These are phyloP conservation scores for Trametes sanguinea DNA, from an alignment of 768 basidiomycete genomes.

Conservation along the genomic window DNA sequence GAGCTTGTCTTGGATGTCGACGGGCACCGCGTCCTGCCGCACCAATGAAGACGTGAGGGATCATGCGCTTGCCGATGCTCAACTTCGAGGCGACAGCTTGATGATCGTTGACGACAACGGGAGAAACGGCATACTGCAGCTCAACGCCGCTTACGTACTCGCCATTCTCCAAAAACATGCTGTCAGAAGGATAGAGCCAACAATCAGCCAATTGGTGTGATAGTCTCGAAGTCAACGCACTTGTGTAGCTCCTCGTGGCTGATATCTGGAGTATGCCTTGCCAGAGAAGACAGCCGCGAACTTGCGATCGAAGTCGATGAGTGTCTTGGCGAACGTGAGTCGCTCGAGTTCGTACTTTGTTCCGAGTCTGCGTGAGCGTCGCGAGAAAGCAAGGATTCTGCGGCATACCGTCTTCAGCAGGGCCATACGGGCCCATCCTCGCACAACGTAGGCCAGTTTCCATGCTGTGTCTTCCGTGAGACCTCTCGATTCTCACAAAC, in stretches of 20 bases:
- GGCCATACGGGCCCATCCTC: constrained; percentile 48
- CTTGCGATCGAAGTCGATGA: constrained; percentile 55
- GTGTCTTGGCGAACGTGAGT: constrained; percentile 52
- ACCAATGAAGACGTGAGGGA: constrained; percentile 48
- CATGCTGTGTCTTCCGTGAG: constrained; percentile 37
- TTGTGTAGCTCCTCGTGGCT: constrained; percentile 46
- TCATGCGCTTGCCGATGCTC: constrained; percentile 50
- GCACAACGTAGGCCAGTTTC: constrained; percentile 52
- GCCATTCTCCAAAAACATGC: constrained; percentile 48
- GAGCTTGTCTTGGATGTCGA: constrained; percentile 54
- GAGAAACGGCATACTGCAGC: constrained; percentile 48
- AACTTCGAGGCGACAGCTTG: constrained; percentile 43
- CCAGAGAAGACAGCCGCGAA: constrained; percentile 51
- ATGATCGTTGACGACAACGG: constrained; percentile 35
- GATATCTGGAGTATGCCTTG: constrained; percentile 44
- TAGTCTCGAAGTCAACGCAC: constrained; percentile 29
- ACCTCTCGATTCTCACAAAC: neutral
- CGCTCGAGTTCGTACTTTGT: constrained; percentile 55
- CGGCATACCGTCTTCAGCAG: constrained; percentile 48
- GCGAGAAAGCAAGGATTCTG: no score
- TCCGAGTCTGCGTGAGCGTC: neutral
- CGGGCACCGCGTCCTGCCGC: constrained; percentile 48
- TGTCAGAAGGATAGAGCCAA: constrained; percentile 16
- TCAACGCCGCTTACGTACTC: constrained; percentile 50
- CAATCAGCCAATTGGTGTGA: neutral